Percentiles rank a stretch among this genome's conserved stretches.
Conservation (phyloP, 2,329 filamentous ascomycete species). For the Blastomyces silverae region DNA sequence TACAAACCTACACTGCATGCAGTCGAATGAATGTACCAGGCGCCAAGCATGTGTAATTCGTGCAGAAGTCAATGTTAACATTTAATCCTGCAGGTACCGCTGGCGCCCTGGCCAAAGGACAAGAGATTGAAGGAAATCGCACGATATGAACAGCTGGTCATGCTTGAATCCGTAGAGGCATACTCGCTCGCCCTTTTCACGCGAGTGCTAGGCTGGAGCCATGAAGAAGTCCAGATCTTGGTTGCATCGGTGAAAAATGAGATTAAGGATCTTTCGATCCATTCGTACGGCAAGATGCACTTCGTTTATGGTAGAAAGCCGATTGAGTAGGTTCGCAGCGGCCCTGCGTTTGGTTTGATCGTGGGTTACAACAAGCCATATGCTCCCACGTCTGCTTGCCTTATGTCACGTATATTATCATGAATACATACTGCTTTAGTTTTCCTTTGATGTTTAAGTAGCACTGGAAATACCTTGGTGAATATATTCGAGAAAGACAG, state of each 20-base stretch:
- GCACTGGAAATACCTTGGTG: background rate
- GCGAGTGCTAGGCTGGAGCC: conserved; percentile 25
- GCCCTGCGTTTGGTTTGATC: background rate
- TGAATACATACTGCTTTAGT: background rate
- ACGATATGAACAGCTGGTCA: conserved; percentile 21
- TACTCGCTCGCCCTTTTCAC: conserved; percentile 25
- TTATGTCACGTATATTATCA: background rate
- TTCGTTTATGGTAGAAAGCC: conserved; percentile 23
- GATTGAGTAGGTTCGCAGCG: background rate
- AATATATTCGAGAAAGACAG: background rate
- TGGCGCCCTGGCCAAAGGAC: conserved; percentile 31
- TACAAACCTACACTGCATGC: too few relatives aligned
- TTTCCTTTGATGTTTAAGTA: background rate
- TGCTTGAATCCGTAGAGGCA: conserved; percentile 24
- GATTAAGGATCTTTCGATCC: conserved; percentile 21
- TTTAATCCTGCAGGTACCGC: conserved; percentile 22
- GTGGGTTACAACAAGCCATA: background rate
- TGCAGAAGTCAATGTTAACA: background rate
- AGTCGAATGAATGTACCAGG: too few relatives aligned
- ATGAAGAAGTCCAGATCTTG: conserved; percentile 24
- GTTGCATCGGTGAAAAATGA: conserved; percentile 23
- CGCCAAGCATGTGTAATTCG: background rate
- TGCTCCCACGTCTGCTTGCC: background rate
- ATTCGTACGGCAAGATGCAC: conserved; percentile 23
- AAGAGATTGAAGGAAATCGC: conserved; percentile 37